A percentile compares a stretch with the other conserved stretches of the same genome.
Evolutionary conservation across 2,329 filamentous ascomycete genomes (phyloP).

Genomic region (Aspergillaceae sp.): DNA sequence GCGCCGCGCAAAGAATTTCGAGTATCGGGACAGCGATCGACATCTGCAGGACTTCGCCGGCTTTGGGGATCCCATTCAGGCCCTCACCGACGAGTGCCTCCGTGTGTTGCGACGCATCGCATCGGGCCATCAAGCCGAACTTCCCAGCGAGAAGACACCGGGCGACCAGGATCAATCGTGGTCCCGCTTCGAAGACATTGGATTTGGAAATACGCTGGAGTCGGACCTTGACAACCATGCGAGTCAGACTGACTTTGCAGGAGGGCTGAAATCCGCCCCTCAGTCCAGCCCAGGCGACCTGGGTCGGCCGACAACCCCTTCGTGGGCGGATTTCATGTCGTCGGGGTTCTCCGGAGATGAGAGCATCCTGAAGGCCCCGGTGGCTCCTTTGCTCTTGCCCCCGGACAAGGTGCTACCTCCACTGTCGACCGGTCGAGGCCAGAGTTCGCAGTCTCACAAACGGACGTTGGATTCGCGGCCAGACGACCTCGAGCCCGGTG

Average conservation of each 20-base stretch:
- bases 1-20: constrained; percentile 85
- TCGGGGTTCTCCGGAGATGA: constrained; percentile 74
- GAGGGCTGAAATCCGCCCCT: constrained; percentile 56
- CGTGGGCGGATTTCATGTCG: constrained; percentile 95
- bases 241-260: constrained; percentile 28
- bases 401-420: constrained; percentile 87
- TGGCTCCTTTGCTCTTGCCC: constrained; percentile 65
- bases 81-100: constrained; percentile 86
- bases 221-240: constrained; percentile 57
- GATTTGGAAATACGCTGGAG: constrained; percentile 69
- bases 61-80: constrained; percentile 79
- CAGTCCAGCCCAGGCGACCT: constrained; percentile 58
- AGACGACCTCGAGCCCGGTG: constrained; percentile 68
- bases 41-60: constrained; percentile 79
- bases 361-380: constrained; percentile 52
- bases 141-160: constrained; percentile 63
- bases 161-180: constrained; percentile 78
- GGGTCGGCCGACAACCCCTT: constrained; percentile 84
- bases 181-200: constrained; percentile 94
- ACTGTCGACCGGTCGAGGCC: constrained; percentile 60
- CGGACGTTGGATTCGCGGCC: constrained; percentile 60
- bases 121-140: constrained; percentile 74
- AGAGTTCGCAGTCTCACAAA: constrained; percentile 78
- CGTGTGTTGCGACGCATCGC: constrained; percentile 85
- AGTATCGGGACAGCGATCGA: constrained; percentile 81